Base-by-base conservation (phyloP, 306 rosid genomes). In the Fragaria nilgerrensis region DNA sequence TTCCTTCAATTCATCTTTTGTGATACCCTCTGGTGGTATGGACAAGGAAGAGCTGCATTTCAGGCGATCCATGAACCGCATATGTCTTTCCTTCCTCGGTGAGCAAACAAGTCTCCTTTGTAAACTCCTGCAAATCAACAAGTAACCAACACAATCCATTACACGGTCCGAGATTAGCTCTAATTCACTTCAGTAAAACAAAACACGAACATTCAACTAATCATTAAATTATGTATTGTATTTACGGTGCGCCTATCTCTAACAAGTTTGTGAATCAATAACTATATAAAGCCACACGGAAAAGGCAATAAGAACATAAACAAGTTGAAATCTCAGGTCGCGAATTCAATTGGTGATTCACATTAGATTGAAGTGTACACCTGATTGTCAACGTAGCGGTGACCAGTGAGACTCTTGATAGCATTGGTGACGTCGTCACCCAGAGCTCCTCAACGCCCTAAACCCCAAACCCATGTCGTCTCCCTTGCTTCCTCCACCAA, bases 351-450 rank as follows among this genome's bases (percentile, higher is more conserved):
- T 17, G 9, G 5, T 50, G 2, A 19, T 17, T 50, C 22, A n/a
- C n/a, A n/a, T n/a, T n/a, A n/a, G n/a, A n/a, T n/a, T n/a, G n/a
- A n/a, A 25, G n/a, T 16, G 19, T 32, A 90, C 97, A n/a, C n/a
- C 92, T 80, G 58, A 36, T 91, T 91, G 49, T 89, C 93, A 32
- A 95, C 90, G 75, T 92, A 92, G 76, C 86, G n/a, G 79, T 90
- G 91, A 37, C 96, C 98, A 12, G 87, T 85, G 63, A 93, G 92
- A 44, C 98, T 93, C 90, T 93, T 93, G 59, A 93, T 82, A 64
- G 87, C 87, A 20, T 93, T 93, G 78, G 91, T 90, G 29, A 89
- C 68, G 32, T 90, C 98, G 56, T 77, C 16, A 44, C 70, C 16
- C 85, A 73, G 22, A 86, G 70, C 81, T 56, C 22, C 85, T 71